These are phyloP conservation scores for Euphrasia confusa DNA, from an alignment of 257 asterid species.

Conservation along the genomic window DNA sequence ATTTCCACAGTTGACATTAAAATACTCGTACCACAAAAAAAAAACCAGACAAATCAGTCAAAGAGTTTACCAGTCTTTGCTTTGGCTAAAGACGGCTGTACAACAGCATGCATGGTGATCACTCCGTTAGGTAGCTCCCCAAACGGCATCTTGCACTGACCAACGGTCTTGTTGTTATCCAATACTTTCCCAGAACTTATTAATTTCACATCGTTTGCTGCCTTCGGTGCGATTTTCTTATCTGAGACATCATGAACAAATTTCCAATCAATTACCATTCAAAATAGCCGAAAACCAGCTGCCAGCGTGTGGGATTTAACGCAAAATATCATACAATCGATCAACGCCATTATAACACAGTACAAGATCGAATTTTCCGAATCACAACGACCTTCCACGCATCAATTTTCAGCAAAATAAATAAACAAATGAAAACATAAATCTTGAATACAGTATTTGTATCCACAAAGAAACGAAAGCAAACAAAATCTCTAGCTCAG, in stretches of 20 bases:
- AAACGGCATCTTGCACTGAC: slow-evolving; percentile 71
- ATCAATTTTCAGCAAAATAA: background rate
- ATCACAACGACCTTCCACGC: background rate
- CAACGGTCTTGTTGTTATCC: slow-evolving; percentile 81
- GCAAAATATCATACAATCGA: background rate
- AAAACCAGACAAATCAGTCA: background rate
- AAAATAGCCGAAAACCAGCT: slow-evolving; percentile 8
- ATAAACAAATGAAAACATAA: background rate
- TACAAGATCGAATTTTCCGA: no score
- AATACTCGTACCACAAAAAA: background rate
- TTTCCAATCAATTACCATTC: slow-evolving; percentile 17
- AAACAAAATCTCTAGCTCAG: slow-evolving; percentile 2
- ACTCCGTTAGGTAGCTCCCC: slow-evolving; percentile 70
- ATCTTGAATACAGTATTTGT: background rate
- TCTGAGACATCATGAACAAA: slow-evolving; percentile 35
- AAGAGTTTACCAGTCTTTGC: slow-evolving; percentile 54
- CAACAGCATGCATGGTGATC: slow-evolving; percentile 90
- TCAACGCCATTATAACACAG: background rate
- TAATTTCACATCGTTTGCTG: slow-evolving; percentile 73
- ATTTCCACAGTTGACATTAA: background rate
- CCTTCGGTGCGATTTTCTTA: slow-evolving; percentile 72
- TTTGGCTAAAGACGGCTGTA: slow-evolving; percentile 75
- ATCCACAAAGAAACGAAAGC: background rate
- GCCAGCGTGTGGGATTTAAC: background rate
- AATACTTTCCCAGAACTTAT: slow-evolving; percentile 75